Evolutionary conservation across 1,284 basidiomycete species (phyloP).

Genomic region (Pseudozyma sp.): DNA sequence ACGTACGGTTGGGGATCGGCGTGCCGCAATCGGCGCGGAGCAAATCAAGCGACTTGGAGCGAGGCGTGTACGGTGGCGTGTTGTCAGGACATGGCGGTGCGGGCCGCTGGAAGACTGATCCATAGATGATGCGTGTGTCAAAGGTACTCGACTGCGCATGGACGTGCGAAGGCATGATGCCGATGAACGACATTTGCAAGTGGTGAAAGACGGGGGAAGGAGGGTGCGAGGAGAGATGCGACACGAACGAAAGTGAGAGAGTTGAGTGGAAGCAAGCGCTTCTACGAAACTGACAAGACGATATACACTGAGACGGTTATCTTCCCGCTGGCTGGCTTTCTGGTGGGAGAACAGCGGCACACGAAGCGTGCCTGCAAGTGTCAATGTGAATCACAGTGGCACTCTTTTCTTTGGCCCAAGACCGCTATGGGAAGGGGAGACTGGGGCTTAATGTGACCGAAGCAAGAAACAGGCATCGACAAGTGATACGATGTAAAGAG

Average conservation of each 20-base stretch:
- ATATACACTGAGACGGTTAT: no score
- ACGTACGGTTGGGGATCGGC: conserved; percentile 11
- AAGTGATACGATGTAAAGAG: neutral
- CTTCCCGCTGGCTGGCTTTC: no score
- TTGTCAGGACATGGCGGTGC: conserved; percentile 4
- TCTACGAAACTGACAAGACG: no score
- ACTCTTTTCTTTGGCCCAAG: neutral
- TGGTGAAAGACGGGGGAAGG: neutral
- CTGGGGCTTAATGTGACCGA: conserved; percentile 16
- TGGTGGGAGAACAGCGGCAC: no score
- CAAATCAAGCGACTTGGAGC: conserved; percentile 34
- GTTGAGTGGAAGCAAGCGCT: no score
- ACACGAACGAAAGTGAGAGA: no score
- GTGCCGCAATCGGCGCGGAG: conserved; percentile 17
- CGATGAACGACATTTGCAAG: neutral
- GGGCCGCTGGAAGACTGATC: neutral
- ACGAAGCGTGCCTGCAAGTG: neutral
- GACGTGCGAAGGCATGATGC: conserved; percentile 2
- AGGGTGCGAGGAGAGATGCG: no score
- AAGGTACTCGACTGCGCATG: conserved; percentile 9
- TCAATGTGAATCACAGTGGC: neutral
- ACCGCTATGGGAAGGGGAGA: neutral
- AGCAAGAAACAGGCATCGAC: conserved; percentile 5
- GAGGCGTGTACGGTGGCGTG: conserved; percentile 19
- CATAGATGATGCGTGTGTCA: conserved; percentile 12